Evolutionary conservation across 2,329 filamentous ascomycete species (phyloP).

Genomic region (Proliferodiscus dingleyae): DNA sequence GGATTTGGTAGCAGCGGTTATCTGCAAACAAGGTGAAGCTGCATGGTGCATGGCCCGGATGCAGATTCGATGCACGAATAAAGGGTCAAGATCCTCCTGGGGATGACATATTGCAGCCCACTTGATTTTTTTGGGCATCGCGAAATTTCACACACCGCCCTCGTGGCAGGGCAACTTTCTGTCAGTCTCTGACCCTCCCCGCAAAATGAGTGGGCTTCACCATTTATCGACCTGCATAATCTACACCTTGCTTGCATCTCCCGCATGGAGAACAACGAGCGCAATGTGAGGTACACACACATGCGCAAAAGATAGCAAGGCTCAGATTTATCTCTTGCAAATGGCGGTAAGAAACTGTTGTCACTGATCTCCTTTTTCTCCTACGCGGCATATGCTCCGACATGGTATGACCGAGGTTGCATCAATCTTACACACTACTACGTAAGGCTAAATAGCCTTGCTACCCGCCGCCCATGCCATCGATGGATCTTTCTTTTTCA

Average conservation of each 20-base stretch:
- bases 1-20: background rate
- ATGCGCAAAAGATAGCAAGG: background rate
- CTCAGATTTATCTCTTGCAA: background rate
- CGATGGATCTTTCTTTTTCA: background rate
- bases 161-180: too few relatives aligned
- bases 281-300: background rate
- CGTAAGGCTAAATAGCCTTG: background rate
- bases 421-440: background rate
- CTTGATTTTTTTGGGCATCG: background rate
- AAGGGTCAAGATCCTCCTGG: background rate
- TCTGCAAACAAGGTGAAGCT: background rate
- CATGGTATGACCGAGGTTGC: background rate
- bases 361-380: background rate
- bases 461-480: background rate
- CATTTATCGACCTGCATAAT: background rate
- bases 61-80: background rate
- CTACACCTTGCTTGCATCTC: background rate
- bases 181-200: background rate
- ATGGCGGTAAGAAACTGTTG: background rate
- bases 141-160: background rate
- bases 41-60: background rate
- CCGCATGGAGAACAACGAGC: background rate
- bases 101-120: background rate
- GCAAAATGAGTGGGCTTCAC: background rate
- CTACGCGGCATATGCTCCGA: background rate